Conservation (phyloP, 2,329 filamentous ascomycete species). For the Venturia pyrina region DNA sequence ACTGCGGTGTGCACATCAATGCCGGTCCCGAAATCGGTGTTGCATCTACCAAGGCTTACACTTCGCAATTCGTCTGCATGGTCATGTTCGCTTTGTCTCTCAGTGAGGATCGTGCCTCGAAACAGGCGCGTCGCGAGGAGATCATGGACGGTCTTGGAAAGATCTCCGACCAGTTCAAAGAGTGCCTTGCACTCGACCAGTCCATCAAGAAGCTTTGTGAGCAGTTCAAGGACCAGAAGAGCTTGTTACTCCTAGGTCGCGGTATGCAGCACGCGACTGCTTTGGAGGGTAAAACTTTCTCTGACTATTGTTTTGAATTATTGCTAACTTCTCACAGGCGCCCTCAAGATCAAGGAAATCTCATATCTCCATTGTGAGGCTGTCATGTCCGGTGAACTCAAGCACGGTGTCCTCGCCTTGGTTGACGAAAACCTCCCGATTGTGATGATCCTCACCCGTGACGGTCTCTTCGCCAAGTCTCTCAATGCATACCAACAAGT, state of each 20-base stretch:
- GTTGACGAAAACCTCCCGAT: conserved; percentile 98
- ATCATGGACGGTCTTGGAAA: conserved; percentile 89
- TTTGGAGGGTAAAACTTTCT: conserved; percentile 56
- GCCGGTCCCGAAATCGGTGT: conserved; percentile 98
- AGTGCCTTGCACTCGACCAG: conserved; percentile 83
- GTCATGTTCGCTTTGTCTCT: conserved; percentile 98
- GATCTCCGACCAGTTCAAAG: conserved; percentile 83
- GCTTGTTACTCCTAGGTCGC: conserved; percentile 81
- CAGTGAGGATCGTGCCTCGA: conserved; percentile 92
- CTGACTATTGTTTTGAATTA: background rate
- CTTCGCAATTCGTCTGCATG: conserved; percentile 98
- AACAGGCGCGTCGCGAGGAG: conserved; percentile 81
- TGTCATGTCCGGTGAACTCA: conserved; percentile 99
- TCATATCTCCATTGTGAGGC: conserved; percentile 99
- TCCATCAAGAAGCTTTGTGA: conserved; percentile 90
- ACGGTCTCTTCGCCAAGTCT: conserved; percentile 96
- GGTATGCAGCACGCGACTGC: conserved; percentile 96
- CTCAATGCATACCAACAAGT: conserved; percentile 99
- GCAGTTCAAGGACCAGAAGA: conserved; percentile 97
- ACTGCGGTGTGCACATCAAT: conserved; percentile 99
- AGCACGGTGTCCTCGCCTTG: conserved; percentile 94
- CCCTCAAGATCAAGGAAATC: conserved; percentile 99
- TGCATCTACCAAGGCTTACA: conserved; percentile 98
- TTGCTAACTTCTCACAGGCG: conserved; percentile 40
- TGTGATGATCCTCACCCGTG: conserved; percentile 98